Base-by-base conservation (phyloP, 306 rosid genomes). In the Vigna angularis region DNA sequence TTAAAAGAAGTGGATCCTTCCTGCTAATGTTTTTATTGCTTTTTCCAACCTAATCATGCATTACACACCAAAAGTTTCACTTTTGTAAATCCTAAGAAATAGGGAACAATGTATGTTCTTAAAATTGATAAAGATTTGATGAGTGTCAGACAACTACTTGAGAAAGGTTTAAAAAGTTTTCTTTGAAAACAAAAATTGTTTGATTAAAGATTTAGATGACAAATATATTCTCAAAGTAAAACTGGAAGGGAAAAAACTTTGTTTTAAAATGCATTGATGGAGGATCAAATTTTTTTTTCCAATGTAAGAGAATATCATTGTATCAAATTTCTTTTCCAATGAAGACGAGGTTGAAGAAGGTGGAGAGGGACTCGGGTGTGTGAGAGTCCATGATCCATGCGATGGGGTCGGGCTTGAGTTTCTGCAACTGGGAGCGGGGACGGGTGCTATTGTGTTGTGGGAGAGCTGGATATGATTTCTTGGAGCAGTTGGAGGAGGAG, bases 311-410 rank as follows among this genome's bases (percentile, higher is more conserved):
- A 5, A 32, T 32, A 32, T 32, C 7, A 4, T 32, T 32, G 7
- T 0, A 32, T 32, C 22, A 20, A 20, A 20, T 20, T 20, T 20
- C 0, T 20, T 20, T 20, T 20, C 22, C 22, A 20, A 20, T 66
- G 82, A 94, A 87, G 38, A 92, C 83, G 68, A 90, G 89, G 87
- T 82, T 85, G 87, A 92, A 92, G 89, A 94, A 94, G 32, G 74
- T 28, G 17, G 98, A 90, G 79, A 94, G 82, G 0, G 97, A 92
- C 72, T 94, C 93, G 2, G 83, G 89, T 47, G 98, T 78, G 93
- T 90, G 97, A 2, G 98, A 92, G 76, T 92, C 95, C 90, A 94
- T 88, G 72, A 94, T 78, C 98, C 98, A 94, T 1, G 86, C 83
- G 5, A 94, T 81, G 58, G 96, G 97, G 38, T 85, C 97, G 51